A percentile compares a stretch with the other conserved stretches of the same genome.
Conservation (phyloP, 202 grass and related monocot genomes). For the Cymbopogon flexuosus region DNA sequence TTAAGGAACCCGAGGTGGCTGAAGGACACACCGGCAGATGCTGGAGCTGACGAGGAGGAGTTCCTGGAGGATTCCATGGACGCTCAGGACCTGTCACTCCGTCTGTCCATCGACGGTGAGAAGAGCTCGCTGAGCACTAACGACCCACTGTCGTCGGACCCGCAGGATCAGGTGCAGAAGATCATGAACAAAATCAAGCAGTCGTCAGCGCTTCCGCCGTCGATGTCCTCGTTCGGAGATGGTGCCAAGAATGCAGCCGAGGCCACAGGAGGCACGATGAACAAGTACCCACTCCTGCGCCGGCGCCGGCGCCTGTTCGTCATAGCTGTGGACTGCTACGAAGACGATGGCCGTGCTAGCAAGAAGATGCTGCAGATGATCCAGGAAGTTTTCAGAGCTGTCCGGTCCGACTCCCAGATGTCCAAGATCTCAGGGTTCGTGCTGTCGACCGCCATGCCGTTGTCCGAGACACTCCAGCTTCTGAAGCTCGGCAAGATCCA, state of each 20-base stretch:
- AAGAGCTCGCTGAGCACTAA: slow-evolving; percentile 27
- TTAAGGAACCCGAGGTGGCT: slow-evolving; percentile 79
- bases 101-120: slow-evolving; percentile 76
- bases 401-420: slow-evolving; percentile 83
- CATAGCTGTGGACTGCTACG: slow-evolving; percentile 76
- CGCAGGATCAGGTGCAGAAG: slow-evolving; percentile 58
- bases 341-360: slow-evolving; percentile 51
- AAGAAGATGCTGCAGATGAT: slow-evolving; percentile 73
- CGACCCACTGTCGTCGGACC: slow-evolving; percentile 31
- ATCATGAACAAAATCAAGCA: slow-evolving; percentile 75
- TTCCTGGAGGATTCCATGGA: slow-evolving; percentile 78
- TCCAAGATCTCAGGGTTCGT: slow-evolving; percentile 83
- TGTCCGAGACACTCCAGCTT: slow-evolving; percentile 58
- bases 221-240: slow-evolving; percentile 7
- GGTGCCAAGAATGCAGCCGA: slow-evolving; percentile 30
- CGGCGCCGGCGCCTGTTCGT: slow-evolving; percentile 71
- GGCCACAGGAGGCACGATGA: slow-evolving; percentile 24
- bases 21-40: slow-evolving; percentile 67
- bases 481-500: slow-evolving; percentile 61
- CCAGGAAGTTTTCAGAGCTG: slow-evolving; percentile 73
- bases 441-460: slow-evolving; percentile 83
- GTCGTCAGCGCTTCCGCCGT: slow-evolving; percentile 21
- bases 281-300: slow-evolving; percentile 74
- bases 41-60: slow-evolving; percentile 47
- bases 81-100: slow-evolving; percentile 74